Base-by-base conservation (phyloP, 2,329 filamentous ascomycete genomes). In the Botrytis paeoniae region DNA sequence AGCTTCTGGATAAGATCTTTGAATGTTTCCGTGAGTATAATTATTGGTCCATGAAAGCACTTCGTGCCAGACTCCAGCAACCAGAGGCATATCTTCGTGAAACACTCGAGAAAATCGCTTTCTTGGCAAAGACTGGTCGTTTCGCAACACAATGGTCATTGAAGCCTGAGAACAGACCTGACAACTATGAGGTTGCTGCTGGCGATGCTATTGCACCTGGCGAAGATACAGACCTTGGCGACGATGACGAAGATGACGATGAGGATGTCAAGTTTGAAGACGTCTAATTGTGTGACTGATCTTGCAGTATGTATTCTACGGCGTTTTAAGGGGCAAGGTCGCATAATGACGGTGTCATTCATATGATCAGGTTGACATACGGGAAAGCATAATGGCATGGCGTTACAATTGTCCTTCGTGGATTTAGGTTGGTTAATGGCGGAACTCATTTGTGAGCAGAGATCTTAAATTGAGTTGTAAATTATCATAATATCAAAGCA, bases 11-110 rank as follows among this genome's bases (percentile, higher is more conserved):
- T 83, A 88, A 89, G 76, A 90, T 99, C 75, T 94, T 95, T 85
- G 84, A 88, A 66, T 92, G 91, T 80, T 99, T 98, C 89, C 89
- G 91, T 73, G 86, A 92, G 79, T 97, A 92, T 86, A 90, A 91
- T 78, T 98, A 96, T 83, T 99, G 95, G 95, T 91, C 92, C n/a
- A 93, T 98, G 86, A 95, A 93, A 80, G 89, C 92, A 8, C 88
- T 99, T 77, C 93, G 94, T 76, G 86, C 89, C 69, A 85, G 88
- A 74, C 88, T 97, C 57, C 89, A 91, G 74, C 96, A 99, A 83
- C 96, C 96, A 1, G 96, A 98, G 81, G 91, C 92, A n/a, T 98
- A 95, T 82, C 88, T 99, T 75, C 94, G 95, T 71, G 89, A 96
- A 80, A 92, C 91, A 0, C 84, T 99, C 77, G 92, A 95, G 75